These are phyloP conservation scores for Ulota crispa DNA, from an alignment of 225 moss, liverwort and hornwort species.

Conservation along the genomic window DNA sequence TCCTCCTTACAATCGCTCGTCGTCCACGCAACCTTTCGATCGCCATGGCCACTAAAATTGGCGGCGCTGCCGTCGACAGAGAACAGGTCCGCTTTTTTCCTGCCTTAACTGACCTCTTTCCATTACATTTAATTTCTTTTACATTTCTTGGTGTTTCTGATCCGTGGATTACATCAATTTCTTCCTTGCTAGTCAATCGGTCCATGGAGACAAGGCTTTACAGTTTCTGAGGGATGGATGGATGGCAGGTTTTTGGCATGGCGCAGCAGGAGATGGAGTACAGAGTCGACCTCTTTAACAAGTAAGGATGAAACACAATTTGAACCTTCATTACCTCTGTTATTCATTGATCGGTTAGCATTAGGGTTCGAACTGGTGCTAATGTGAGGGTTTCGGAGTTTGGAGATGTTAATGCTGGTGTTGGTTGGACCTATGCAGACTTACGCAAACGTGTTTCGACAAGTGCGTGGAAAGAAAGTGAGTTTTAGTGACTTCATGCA, in stretches of 20 bases:
- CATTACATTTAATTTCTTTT: neutral
- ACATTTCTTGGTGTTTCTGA: neutral
- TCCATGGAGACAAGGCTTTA: neutral
- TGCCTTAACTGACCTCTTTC: neutral
- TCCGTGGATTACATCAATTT: neutral
- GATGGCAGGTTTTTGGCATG: constrained; percentile 82
- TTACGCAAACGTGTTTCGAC: constrained; percentile 59
- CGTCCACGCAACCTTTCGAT: neutral
- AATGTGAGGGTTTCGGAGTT: neutral
- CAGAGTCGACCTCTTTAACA: constrained; percentile 93
- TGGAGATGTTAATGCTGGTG: neutral
- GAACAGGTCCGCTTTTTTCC: constrained; percentile 16
- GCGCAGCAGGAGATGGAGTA: constrained; percentile 99
- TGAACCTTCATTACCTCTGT: neutral
- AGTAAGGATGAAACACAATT: constrained; percentile 38
- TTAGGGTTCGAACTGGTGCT: neutral
- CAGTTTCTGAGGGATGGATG: neutral
- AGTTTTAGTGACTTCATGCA: neutral
- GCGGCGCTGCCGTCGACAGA: constrained; percentile 25
- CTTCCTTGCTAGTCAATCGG: neutral
- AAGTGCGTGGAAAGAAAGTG: constrained; percentile 62
- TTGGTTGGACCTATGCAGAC: constrained; percentile 32
- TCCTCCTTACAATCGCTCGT: neutral
- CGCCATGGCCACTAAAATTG: constrained; percentile 30
- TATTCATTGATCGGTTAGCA: neutral